phyloP scores from a whole-genome alignment of 2,329 filamentous ascomycete species.

The Raffaelea deltoideospora region DNA sequence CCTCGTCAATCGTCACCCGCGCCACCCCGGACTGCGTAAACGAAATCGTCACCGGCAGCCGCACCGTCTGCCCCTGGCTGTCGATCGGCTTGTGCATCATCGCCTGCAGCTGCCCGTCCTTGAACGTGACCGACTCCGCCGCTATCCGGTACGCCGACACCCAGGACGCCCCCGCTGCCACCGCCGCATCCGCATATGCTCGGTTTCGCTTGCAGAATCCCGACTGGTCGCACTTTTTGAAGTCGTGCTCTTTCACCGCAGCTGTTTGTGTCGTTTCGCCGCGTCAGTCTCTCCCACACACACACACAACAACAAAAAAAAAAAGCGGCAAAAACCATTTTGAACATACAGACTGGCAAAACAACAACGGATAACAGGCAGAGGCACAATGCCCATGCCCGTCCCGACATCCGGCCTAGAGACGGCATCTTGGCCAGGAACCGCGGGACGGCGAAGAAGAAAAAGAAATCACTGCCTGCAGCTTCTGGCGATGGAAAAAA shows the following conservation, averaged over 20 bases:
- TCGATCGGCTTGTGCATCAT: constrained; percentile 67
- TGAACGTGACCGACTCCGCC: constrained; percentile 56
- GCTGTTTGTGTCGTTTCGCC: constrained; percentile 43
- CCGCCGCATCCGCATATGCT: constrained; percentile 66
- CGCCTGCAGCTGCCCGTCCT: constrained; percentile 65
- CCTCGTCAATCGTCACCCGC: constrained; percentile 80
- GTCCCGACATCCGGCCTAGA: constrained; percentile 31
- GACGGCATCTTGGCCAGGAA: constrained; percentile 27
- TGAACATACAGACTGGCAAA: constrained; percentile 46
- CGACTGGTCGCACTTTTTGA: constrained; percentile 91
- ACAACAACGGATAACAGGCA: constrained; percentile 44
- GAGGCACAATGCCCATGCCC: constrained; percentile 49
- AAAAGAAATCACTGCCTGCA: constrained; percentile 3
- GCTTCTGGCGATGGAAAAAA: neutral
- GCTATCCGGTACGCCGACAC: constrained; percentile 66
- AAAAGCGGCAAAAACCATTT: neutral
- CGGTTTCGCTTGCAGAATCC: constrained; percentile 96
- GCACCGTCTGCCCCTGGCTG: constrained; percentile 50
- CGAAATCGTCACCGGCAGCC: constrained; percentile 68
- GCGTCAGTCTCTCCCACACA: too few relatives aligned
- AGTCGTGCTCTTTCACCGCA: constrained; percentile 86
- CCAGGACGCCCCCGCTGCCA: constrained; percentile 52
- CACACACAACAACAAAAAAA: too few relatives aligned
- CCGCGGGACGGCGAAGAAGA: constrained; percentile 5
- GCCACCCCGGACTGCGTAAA: constrained; percentile 85